Evolutionary conservation across 2,329 filamentous ascomycete genomes (phyloP).

Genomic region (Fusarium heterosporum): DNA sequence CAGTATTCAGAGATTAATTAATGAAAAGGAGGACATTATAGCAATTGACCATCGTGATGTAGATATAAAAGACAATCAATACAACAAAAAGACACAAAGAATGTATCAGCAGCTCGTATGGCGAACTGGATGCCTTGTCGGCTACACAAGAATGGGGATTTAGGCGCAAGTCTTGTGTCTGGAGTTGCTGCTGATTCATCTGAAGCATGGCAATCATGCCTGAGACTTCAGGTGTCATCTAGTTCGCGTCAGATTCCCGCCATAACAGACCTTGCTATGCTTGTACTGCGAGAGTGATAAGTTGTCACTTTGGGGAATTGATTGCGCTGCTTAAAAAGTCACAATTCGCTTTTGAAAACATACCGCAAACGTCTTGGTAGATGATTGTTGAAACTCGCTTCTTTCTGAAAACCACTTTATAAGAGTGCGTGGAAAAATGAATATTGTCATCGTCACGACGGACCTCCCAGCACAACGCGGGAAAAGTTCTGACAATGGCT

Average conservation of each 20-base stretch:
- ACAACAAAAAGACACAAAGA: not conserved
- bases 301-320: not conserved
- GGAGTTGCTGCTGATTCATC: constrained; percentile 20
- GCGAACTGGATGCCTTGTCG: constrained; percentile 12
- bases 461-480: no score
- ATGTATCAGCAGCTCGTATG: not conserved
- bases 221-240: constrained; percentile 21
- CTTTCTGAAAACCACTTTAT: not conserved
- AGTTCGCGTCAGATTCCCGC: not conserved
- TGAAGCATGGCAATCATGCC: constrained; percentile 15
- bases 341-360: no score
- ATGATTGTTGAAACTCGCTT: not conserved
- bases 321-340: not conserved
- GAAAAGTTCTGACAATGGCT: no score
- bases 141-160: not conserved
- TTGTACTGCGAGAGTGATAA: not conserved
- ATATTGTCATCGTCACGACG: not conserved
- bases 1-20: not conserved
- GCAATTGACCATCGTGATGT: not conserved
- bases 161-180: not conserved
- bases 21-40: not conserved
- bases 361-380: no score
- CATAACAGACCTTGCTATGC: not conserved
- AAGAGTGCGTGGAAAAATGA: not conserved
- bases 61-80: not conserved